A percentile compares a stretch with the other conserved stretches of the same genome.
Evolutionary conservation across 148 eudicot species (phyloP).

Genomic region (Polygonum maritimum): DNA sequence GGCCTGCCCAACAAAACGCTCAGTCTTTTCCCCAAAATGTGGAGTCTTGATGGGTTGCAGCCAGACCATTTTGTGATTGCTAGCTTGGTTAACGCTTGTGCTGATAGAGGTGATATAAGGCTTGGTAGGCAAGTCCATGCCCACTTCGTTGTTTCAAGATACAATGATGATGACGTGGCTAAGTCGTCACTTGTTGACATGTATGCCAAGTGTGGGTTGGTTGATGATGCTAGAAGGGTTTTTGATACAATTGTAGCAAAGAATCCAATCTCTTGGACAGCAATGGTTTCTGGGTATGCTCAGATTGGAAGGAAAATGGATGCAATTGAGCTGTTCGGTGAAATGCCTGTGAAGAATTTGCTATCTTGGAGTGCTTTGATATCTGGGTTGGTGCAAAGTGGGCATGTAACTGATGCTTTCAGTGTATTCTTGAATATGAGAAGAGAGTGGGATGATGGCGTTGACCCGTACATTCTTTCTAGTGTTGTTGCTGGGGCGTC

Average conservation of each 20-base stretch:
- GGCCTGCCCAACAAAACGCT: constrained; percentile 28
- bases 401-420: constrained; percentile 38
- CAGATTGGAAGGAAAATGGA: constrained; percentile 35
- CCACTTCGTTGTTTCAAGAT: constrained; percentile 36
- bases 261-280: constrained; percentile 59
- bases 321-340: constrained; percentile 41
- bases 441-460: constrained; percentile 32
- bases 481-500: constrained; percentile 48
- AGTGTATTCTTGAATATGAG: constrained; percentile 36
- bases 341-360: constrained; percentile 39
- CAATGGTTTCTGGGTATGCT: constrained; percentile 62
- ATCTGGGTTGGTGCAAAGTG: constrained; percentile 66
- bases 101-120: constrained; percentile 28
- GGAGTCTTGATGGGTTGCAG: constrained; percentile 26
- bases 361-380: constrained; percentile 74
- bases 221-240: constrained; percentile 37
- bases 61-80: constrained; percentile 64
- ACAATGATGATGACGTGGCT: constrained; percentile 48
- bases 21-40: constrained; percentile 32
- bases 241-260: constrained; percentile 38
- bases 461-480: constrained; percentile 44
- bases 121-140: constrained; percentile 58
- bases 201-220: constrained; percentile 54
- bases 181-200: constrained; percentile 62
- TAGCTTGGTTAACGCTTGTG: constrained; percentile 47